phyloP scores from a whole-genome alignment of 2,329 filamentous ascomycete genomes.

The Cladophialophora bantiana region DNA sequence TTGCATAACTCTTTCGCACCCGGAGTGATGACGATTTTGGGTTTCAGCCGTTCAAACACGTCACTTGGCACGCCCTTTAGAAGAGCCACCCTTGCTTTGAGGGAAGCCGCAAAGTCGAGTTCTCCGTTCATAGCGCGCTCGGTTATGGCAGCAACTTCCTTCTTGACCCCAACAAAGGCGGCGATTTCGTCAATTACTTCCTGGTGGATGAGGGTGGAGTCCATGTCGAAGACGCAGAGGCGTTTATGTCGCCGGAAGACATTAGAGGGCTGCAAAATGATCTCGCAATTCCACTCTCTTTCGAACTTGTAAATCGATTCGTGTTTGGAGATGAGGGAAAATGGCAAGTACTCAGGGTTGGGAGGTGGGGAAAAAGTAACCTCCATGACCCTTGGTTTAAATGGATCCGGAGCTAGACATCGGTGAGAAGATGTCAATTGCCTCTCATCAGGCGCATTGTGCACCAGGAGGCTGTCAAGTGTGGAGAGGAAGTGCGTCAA shows the following conservation, averaged over 20 bases:
- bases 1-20: conserved; percentile 78
- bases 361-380: conserved; percentile 59
- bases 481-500: conserved; percentile 63
- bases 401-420: conserved; percentile 51
- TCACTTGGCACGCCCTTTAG: conserved; percentile 79
- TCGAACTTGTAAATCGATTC: conserved; percentile 85
- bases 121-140: conserved; percentile 95
- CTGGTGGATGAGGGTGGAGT: conserved; percentile 94
- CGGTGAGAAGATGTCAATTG: conserved; percentile 55
- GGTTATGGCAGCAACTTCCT: conserved; percentile 84
- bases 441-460: conserved; percentile 52
- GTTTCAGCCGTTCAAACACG: conserved; percentile 79
- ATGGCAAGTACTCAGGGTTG: conserved; percentile 56
- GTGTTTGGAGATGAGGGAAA: conserved; percentile 77
- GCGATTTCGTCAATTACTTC: conserved; percentile 98
- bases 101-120: conserved; percentile 84
- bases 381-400: conserved; percentile 59
- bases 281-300: conserved; percentile 86
- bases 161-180: conserved; percentile 79
- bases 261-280: conserved; percentile 75
- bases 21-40: conserved; percentile 78
- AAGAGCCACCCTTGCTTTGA: conserved; percentile 79
- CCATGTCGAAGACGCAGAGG: conserved; percentile 97
- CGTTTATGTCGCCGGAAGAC: conserved; percentile 81
- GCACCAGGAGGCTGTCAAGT: conserved; percentile 52